Evolutionary conservation across 495 filamentous ascomycete genomes (phyloP), one percentile per base, ranked within the genome.

Genomic region (Aspergillus sparsus): DNA sequence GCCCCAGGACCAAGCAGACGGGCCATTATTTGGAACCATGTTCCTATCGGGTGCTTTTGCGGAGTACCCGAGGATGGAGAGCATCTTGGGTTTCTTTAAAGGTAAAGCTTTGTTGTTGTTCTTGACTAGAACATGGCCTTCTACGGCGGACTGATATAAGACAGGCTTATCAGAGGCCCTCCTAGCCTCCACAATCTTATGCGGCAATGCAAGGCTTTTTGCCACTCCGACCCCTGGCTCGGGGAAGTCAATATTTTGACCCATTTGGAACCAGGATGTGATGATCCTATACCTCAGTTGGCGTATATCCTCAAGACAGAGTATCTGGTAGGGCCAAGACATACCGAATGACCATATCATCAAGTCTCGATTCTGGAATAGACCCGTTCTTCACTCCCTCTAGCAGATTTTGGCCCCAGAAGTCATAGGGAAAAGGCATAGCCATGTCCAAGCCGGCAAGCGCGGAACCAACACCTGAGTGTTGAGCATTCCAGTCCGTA

Each of bases 191-290:
- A 68, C 65, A 6, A 87, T 81, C 9, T 90, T 78, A 56, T 92
- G 90, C 35, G 92, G 87, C 41, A 85, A 80, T 4, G 79, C 87
- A 81, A 83, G 82, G 53, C 83, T 82, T 15, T 80, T 78, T 7
- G 83, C 89, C 56, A 87, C 80, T 52, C 61, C 64, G 11, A 88
- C 76, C 47, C 91, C 89, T 10, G 74, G 68, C 0, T 71, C 56
- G 7, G 82, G 80, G 61, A 76, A 83, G 5, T 52, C 70, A 5
- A 87, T 82, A 63, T 92, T 87, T 69, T 94, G 90, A 5, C 86
- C 85, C 16, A 92, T 71, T 66, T 92, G 87, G 72, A 92, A 95
- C 90, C 90, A 94, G 0, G 90, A 80, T 0, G 92, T 92, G 5
- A 96, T 87, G 55, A 94, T n/a, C n/a, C n/a, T n/a, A n/a, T n/a